phyloP scores from a whole-genome alignment of 768 basidiomycete species.

The Suillus subalutaceus region DNA sequence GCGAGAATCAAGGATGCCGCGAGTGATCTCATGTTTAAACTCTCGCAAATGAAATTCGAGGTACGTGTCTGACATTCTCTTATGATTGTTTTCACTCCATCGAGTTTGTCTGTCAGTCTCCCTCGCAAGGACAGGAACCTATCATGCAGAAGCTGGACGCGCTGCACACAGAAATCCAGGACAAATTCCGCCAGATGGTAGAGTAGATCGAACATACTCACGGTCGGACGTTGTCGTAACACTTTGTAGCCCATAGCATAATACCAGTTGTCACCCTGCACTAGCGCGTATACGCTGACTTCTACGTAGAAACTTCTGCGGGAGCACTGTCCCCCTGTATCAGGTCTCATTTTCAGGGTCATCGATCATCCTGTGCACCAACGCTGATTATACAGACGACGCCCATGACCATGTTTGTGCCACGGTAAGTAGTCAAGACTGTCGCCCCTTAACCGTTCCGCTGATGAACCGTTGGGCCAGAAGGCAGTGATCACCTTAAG shows the following conservation, averaged over 20 bases:
- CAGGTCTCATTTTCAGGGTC: not conserved
- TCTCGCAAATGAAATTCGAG: slow-evolving; percentile 99
- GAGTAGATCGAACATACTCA: slow-evolving; percentile 49
- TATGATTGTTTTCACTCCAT: not conserved
- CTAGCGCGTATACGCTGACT: not conserved
- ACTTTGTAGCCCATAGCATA: slow-evolving; percentile 26
- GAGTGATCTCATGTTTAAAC: slow-evolving; percentile 89
- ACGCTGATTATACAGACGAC: not conserved
- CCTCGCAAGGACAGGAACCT: slow-evolving; percentile 85
- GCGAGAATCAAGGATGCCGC: slow-evolving; percentile 85
- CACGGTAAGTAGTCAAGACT: too few species aligned
- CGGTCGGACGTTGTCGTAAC: not conserved
- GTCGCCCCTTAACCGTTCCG: too few species aligned
- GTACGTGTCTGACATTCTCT: slow-evolving; percentile 43
- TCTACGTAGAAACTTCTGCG: not conserved
- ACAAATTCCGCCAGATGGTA: slow-evolving; percentile 86
- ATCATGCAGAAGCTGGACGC: slow-evolving; percentile 83
- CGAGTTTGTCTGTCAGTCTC: slow-evolving; percentile 56
- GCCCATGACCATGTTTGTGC: not conserved
- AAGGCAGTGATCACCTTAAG: too few species aligned
- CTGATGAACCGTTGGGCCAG: too few species aligned
- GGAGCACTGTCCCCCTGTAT: not conserved
- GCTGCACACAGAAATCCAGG: slow-evolving; percentile 84
- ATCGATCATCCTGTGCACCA: not conserved
- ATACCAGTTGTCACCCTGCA: slow-evolving; percentile 17